Percentiles rank a stretch among this genome's conserved stretches.
These are phyloP conservation scores for Cydonia oblonga DNA, from an alignment of 331 rosid genomes.

Conservation along the genomic window DNA sequence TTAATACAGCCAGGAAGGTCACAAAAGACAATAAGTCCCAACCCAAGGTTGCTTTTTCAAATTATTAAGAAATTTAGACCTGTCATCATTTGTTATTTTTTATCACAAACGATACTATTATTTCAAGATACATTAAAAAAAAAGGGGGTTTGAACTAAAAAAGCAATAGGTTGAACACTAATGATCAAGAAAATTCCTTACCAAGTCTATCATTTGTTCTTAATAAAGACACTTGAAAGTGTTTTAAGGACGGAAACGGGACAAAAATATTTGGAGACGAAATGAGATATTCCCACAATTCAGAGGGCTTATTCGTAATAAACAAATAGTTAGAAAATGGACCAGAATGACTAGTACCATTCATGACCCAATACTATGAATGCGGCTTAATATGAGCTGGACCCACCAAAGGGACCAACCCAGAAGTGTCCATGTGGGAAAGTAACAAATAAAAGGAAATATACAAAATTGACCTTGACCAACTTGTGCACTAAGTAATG, in stretches of 20 bases:
- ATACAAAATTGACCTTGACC: neutral
- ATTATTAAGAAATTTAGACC: too few species aligned
- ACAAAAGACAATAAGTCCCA: too few species aligned
- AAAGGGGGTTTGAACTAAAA: too few species aligned
- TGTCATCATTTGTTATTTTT: too few species aligned
- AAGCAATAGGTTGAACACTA: neutral
- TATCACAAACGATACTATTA: too few species aligned
- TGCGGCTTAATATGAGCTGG: neutral
- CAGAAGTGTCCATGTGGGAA: neutral
- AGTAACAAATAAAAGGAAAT: neutral
- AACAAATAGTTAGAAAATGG: neutral
- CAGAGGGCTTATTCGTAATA: neutral
- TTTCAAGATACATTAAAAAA: too few species aligned
- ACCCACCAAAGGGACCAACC: neutral
- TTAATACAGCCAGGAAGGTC: too few species aligned
- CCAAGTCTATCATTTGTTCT: too few species aligned
- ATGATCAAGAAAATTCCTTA: too few species aligned
- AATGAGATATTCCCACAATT: neutral
- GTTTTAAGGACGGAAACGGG: neutral
- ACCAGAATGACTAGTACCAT: neutral
- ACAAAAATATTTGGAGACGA: too few species aligned
- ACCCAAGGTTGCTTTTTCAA: too few species aligned
- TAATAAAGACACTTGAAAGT: neutral
- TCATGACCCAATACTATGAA: neutral
- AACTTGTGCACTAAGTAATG: slow-evolving; percentile 1